Evolutionary conservation across 2,329 filamentous ascomycete species (phyloP).

Genomic region (Albophoma yamanashiensis): DNA sequence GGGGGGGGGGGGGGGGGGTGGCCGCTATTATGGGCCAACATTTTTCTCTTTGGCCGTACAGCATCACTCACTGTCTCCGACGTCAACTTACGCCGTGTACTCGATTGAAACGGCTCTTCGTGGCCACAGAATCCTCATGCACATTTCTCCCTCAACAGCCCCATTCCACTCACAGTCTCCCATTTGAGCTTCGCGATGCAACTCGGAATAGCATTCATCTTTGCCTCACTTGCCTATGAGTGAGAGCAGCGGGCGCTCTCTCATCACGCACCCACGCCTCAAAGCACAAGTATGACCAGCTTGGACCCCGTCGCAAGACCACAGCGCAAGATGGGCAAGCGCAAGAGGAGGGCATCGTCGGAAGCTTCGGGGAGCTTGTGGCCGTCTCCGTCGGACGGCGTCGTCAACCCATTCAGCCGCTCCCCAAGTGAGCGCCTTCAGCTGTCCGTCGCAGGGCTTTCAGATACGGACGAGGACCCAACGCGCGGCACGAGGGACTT

Average conservation of each 20-base stretch:
- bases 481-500: conserved; percentile 31
- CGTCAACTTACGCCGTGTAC: not conserved
- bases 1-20: too few relatives aligned
- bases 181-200: not conserved
- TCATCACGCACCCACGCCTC: not conserved
- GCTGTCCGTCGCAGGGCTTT: conserved; percentile 41
- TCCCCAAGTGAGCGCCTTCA: conserved; percentile 40
- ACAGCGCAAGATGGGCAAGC: not conserved
- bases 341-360: not conserved
- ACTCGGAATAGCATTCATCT: not conserved
- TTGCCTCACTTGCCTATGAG: not conserved
- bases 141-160: not conserved
- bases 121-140: not conserved
- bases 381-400: conserved; percentile 16
- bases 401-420: conserved; percentile 47
- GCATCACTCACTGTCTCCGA: too few relatives aligned
- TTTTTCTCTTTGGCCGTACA: not conserved
- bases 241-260: not conserved
- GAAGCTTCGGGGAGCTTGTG: not conserved
- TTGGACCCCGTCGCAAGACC: not conserved
- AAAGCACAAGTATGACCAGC: not conserved
- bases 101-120: not conserved
- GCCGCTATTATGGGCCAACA: too few relatives aligned
- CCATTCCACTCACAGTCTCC: not conserved
- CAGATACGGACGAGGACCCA: conserved; percentile 32